A percentile compares a stretch with the other conserved stretches of the same genome.
These are phyloP conservation scores for Neurospora sp. DNA, from an alignment of 495 filamentous ascomycete species.

Conservation along the genomic window DNA sequence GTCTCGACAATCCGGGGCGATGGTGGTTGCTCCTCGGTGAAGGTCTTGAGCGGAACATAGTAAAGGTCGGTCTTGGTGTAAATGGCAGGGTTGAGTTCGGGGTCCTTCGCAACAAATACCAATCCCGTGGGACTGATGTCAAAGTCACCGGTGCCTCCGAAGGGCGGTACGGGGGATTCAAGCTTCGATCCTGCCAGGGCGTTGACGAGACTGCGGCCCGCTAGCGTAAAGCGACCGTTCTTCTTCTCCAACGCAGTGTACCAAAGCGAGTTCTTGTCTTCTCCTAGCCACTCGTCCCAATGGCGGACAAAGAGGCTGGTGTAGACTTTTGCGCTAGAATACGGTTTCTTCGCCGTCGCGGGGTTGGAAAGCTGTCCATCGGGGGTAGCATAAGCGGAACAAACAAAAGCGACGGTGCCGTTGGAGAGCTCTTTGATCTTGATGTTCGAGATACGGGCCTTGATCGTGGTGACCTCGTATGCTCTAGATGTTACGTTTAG, in stretches of 20 bases:
- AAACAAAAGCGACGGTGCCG: constrained; percentile 58
- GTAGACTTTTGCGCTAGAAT: constrained; percentile 56
- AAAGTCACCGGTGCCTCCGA: constrained; percentile 47
- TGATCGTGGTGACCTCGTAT: constrained; percentile 50
- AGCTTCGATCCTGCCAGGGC: constrained; percentile 46
- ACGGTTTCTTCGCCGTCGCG: constrained; percentile 42
- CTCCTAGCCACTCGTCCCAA: constrained; percentile 62
- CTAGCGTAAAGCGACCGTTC: constrained; percentile 32
- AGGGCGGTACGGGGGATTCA: constrained; percentile 51
- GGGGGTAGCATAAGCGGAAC: constrained; percentile 51
- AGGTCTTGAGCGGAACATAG: constrained; percentile 54
- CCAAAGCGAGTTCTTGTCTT: constrained; percentile 64
- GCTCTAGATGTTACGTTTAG: constrained; percentile 18
- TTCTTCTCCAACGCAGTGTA: constrained; percentile 53
- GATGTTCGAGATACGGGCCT: constrained; percentile 62
- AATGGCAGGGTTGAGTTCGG: constrained; percentile 61
- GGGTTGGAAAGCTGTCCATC: constrained; percentile 54
- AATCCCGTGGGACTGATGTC: constrained; percentile 48
- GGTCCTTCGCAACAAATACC: constrained; percentile 81
- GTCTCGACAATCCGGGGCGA: constrained; percentile 37
- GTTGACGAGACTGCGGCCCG: constrained; percentile 39
- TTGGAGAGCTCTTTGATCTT: constrained; percentile 55
- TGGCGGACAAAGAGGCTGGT: constrained; percentile 63
- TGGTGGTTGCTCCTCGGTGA: constrained; percentile 41
- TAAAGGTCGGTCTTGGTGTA: constrained; percentile 77